Evolutionary conservation across 305 asterid species (phyloP), one percentile per base, ranked within the genome.

Genomic region (Fraxinus xanthoxyloides): DNA sequence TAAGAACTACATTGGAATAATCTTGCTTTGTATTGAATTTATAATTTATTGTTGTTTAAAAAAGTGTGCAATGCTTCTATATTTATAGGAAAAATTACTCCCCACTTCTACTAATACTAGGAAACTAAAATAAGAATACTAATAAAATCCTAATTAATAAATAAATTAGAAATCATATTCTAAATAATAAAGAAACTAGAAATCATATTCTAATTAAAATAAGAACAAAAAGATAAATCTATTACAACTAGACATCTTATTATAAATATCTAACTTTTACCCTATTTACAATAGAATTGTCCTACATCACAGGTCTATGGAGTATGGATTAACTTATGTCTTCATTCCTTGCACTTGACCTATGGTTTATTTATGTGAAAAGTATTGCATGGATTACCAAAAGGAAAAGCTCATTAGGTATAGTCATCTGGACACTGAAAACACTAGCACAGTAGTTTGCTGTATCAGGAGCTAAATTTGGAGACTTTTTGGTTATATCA

Each of bases 291-390:
- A 10, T 40, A 40, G 17, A 10, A 40, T 40, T 40, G 17, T 40
- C 51, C 51, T 40, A 40, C 51, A 40, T 40, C 51, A 40, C 48
- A 40, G 48, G 48, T 79, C 17, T 40, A 17, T 17, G 40, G 77
- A 26, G 46, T 26, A 67, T 67, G 43, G 23, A 13, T 79, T 38
- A 30, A 12, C 35, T 83, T 59, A 43, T 63, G 26, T 67, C 32
- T 80, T 51, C 30, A 51, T 26, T 69, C 59, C 40, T 43, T 21
- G 79, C 36, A 36, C 79, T 77, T 72, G 63, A 59, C 72, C 21
- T 34, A 6, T 78, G 81, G 40, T 48, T 59, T 59, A 72, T 63
- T 80, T 24, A 5, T 72, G 80, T 59, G 32, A 34, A 21, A 56
- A 76, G 13, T 70, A 72, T 77, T 56, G 65, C 54, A 51, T 28